A percentile compares a stretch with the other conserved stretches of the same genome.
Conservation (phyloP, 345 rosid genomes). For the Sonneratia caseolaris region DNA sequence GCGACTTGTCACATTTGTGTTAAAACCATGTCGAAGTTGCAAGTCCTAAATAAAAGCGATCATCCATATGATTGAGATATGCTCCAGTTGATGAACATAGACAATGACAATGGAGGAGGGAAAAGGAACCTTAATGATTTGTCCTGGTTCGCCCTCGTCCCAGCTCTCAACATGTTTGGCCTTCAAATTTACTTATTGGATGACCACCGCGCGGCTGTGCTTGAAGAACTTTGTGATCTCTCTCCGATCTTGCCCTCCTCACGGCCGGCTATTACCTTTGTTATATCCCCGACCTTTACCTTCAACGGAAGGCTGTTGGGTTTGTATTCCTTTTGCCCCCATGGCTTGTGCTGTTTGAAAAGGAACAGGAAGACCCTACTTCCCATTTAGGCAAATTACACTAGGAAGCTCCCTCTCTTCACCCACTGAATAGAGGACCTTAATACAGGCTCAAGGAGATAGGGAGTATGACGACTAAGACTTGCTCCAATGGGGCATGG, state of each 20-base stretch:
- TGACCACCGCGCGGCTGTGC: constrained; percentile 68
- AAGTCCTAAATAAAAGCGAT: background rate
- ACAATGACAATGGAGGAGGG: background rate
- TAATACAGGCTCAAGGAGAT: too few relatives aligned
- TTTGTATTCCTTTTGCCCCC: constrained; percentile 88
- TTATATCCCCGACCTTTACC: constrained; percentile 78
- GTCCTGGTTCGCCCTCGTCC: constrained; percentile 81
- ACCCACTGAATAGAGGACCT: too few relatives aligned
- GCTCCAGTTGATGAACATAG: background rate
- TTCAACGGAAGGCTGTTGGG: constrained; percentile 97
- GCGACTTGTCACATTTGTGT: background rate
- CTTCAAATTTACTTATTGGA: constrained; percentile 70
- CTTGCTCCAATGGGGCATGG: constrained; percentile 51
- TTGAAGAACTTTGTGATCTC: constrained; percentile 55
- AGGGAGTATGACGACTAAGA: constrained; percentile 28
- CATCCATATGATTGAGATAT: background rate
- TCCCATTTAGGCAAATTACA: background rate
- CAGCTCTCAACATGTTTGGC: constrained; percentile 85
- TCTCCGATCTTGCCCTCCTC: constrained; percentile 88
- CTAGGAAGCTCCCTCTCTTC: background rate
- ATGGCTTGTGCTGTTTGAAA: constrained; percentile 53
- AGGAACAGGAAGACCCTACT: background rate
- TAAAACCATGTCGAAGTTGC: background rate
- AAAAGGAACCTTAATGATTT: constrained; percentile 58
- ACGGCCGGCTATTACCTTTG: constrained; percentile 66